Conservation (phyloP, 2,329 filamentous ascomycete genomes). For the Colletotrichum cordylinicola region DNA sequence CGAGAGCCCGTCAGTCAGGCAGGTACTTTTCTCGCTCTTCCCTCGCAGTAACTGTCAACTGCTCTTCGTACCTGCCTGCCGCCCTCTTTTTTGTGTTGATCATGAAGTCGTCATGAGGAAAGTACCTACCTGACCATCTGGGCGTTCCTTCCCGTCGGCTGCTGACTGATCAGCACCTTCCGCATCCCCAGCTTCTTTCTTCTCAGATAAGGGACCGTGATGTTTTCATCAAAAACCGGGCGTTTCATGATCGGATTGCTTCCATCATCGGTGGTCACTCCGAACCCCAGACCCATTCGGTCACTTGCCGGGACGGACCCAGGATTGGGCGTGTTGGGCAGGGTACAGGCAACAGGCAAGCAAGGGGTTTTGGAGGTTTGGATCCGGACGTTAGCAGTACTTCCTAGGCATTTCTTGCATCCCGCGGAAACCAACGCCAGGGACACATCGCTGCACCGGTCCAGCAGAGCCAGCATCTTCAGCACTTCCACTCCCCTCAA, state of each 20-base stretch:
- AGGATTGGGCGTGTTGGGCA: background rate
- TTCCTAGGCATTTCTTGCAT: background rate
- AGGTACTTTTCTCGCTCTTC: background rate
- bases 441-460: background rate
- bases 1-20: background rate
- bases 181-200: background rate
- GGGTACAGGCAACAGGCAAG: background rate
- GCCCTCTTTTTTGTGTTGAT: background rate
- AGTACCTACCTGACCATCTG: too few species aligned
- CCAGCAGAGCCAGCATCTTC: background rate
- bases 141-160: background rate
- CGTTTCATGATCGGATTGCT: slow-evolving; percentile 9
- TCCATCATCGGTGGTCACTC: background rate
- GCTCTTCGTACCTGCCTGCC: background rate
- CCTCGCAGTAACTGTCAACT: background rate
- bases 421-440: background rate
- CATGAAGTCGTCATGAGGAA: background rate
- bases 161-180: background rate
- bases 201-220: background rate
- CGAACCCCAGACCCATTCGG: slow-evolving; percentile 9
- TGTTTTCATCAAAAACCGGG: background rate
- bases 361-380: background rate
- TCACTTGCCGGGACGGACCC: slow-evolving; percentile 6
- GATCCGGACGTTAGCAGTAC: background rate
- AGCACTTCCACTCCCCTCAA: background rate